phyloP scores from a whole-genome alignment of 2,329 filamentous ascomycete species.

The Aspergillus sp. region DNA sequence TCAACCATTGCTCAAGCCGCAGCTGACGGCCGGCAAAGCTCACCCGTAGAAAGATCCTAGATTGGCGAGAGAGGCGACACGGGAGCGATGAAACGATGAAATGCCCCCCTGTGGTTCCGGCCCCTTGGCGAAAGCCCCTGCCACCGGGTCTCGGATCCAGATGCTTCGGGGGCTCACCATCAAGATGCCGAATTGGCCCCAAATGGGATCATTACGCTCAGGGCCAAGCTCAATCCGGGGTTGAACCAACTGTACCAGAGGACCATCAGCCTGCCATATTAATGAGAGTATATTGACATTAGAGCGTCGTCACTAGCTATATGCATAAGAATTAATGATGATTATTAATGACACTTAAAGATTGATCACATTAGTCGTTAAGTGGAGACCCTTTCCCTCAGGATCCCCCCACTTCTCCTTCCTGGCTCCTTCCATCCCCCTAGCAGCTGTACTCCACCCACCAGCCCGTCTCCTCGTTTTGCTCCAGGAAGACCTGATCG shows the following conservation, averaged over 20 bases:
- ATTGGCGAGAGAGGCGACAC: neutral
- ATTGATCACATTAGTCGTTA: neutral
- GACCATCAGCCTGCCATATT: no score
- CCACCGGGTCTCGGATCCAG: no score
- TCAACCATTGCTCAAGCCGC: no score
- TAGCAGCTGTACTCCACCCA: constrained; percentile 6
- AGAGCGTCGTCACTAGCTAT: neutral
- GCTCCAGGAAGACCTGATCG: constrained; percentile 4
- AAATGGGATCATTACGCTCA: neutral
- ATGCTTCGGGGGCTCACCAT: neutral
- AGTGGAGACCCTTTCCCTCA: neutral
- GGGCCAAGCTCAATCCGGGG: neutral
- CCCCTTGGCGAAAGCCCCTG: neutral
- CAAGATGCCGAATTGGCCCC: neutral
- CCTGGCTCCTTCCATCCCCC: neutral
- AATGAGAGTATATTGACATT: neutral
- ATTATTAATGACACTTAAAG: neutral
- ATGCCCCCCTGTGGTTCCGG: neutral
- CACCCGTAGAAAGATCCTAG: no score
- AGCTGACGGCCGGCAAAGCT: no score
- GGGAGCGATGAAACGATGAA: neutral
- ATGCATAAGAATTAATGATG: neutral
- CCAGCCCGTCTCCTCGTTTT: constrained; percentile 6
- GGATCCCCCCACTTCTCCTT: neutral
- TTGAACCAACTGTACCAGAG: no score